Base-by-base conservation (phyloP, 2,329 filamentous ascomycete genomes). In the Diplodia intermedia region DNA sequence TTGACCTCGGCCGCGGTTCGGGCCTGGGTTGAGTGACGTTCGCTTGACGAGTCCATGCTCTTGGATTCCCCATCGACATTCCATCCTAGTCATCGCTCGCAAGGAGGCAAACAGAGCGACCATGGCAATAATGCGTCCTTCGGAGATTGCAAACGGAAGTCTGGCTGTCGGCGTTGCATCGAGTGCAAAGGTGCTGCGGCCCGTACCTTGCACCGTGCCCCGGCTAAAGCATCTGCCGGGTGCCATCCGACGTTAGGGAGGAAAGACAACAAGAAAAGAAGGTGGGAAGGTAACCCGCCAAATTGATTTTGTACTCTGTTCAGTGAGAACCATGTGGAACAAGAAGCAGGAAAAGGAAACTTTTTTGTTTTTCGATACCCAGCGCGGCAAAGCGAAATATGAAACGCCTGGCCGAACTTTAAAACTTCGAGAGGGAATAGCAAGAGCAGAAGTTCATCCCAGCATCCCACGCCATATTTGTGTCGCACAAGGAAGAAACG, bases 351-450 rank as follows among this genome's bases (percentile, higher is more conserved):
- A 62, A 49, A 29, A 47, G 20, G 9, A 29, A 63, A 63, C 60
- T 63, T 63, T 63, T 63, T 63, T 63, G 60, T 63, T 63, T 62
- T 63, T 63, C 47, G 31, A 63, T 26, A 31, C 60, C 60, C 18
- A 15, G 29, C 33, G n/a, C 18, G n/a, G 36, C 36, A 49, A 47
- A 23, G 5, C n/a, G 18, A 20, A 62, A 33, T 18, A 49, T 33
- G 18, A 31, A 63, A 63, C 60, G 60, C 60, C 60, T 43, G 57
- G 11, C 60, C 43, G 26, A 52, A 63, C 47, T 63, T 62, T 20
- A 26, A 12, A 62, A 62, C 43, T 43, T 62, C 57, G 38, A 61
- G 47, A 52, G 60, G 60, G 60, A 52, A 63, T 52, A 63, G 60
- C 60, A 63, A 63, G 40, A 63, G 60, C 60, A 63, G 47, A 52